A percentile compares a stretch with the other conserved stretches of the same genome.
Conservation (phyloP, 805 yeast species). For the Metschnikowia bowlesiae region DNA sequence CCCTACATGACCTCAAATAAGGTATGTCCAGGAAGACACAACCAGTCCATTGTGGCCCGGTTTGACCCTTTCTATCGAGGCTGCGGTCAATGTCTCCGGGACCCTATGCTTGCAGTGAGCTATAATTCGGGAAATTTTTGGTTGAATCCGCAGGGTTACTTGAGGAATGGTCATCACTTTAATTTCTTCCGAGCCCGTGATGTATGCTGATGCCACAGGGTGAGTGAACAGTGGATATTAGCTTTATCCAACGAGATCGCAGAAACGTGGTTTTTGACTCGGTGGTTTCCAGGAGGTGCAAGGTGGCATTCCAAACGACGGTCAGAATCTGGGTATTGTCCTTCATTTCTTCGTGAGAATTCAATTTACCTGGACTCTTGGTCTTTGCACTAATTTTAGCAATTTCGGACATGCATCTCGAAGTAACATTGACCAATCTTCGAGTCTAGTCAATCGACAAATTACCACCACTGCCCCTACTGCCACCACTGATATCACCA, state of each 20-base stretch:
- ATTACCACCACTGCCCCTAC: constrained; percentile 9
- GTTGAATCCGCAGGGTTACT: not conserved
- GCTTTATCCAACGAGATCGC: constrained; percentile 44
- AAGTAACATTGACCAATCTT: constrained; percentile 3
- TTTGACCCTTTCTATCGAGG: too few species aligned
- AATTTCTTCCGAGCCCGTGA: constrained; percentile 4
- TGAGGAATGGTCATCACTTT: constrained; percentile 19
- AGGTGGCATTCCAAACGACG: constrained; percentile 27
- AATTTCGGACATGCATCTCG: constrained; percentile 3
- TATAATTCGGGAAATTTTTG: constrained; percentile 20
- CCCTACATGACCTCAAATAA: too few species aligned
- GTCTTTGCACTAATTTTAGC: not conserved
- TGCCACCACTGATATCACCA: too few species aligned
- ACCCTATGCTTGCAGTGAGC: constrained; percentile 1
- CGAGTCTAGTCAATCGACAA: constrained; percentile 21
- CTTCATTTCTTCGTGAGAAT: not conserved
- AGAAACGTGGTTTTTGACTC: constrained; percentile 26
- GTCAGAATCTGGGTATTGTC: constrained; percentile 27
- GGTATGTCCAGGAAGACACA: too few species aligned
- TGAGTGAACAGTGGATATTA: constrained; percentile 26
- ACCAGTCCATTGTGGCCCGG: too few species aligned
- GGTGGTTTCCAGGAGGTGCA: constrained; percentile 17
- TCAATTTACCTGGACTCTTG: not conserved
- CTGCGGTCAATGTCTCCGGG: too few species aligned
- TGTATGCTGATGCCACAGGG: constrained; percentile 18